Conservation (phyloP, 345 rosid genomes). For the Eucalyptus cloeziana region DNA sequence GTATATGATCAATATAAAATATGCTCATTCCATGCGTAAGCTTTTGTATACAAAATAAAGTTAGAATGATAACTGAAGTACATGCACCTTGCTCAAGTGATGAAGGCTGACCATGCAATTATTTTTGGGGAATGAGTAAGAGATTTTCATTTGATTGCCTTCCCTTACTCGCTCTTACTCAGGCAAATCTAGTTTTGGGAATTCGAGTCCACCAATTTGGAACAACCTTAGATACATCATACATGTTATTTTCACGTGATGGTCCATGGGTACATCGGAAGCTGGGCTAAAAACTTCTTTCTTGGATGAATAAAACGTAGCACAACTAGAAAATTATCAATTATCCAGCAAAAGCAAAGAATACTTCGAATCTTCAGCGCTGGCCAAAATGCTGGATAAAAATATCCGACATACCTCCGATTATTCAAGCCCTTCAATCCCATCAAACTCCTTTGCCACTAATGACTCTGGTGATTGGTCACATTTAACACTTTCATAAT, state of each 20-base stretch:
- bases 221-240: neutral
- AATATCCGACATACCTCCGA: neutral
- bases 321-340: neutral
- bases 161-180: neutral
- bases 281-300: neutral
- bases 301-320: neutral
- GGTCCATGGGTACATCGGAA: neutral
- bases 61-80: neutral
- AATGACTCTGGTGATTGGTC: neutral
- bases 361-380: neutral
- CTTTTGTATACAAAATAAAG: neutral
- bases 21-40: neutral
- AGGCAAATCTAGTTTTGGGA: neutral
- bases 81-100: neutral
- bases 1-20: neutral
- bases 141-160: neutral
- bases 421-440: neutral
- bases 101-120: neutral
- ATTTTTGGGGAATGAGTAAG: neutral
- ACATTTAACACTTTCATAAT: neutral
- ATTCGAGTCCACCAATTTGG: neutral
- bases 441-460: neutral
- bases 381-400: neutral
- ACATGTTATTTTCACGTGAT: neutral
- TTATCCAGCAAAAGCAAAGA: neutral